phyloP scores from a whole-genome alignment of 1,284 basidiomycete species.

The Cryptococcus jaspeensis region DNA sequence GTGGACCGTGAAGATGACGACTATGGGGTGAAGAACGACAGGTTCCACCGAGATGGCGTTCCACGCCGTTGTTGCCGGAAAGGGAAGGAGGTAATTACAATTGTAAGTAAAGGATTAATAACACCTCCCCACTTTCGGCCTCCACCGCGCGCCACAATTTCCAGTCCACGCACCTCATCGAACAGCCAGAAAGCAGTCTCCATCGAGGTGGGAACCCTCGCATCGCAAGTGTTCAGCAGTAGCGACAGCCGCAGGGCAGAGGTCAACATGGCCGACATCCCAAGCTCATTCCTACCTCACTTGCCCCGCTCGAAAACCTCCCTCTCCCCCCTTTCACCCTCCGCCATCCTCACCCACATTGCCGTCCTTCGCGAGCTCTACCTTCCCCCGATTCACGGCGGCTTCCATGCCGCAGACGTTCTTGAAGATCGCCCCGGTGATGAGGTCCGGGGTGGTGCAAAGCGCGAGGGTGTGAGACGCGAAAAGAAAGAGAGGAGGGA shows the following conservation, averaged over 20 bases:
- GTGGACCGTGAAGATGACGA: background rate
- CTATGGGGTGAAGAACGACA: background rate
- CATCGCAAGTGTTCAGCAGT: background rate
- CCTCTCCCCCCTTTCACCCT: conserved; percentile 29
- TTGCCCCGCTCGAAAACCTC: conserved; percentile 37
- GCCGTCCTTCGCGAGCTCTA: conserved; percentile 38
- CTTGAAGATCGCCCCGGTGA: conserved; percentile 5
- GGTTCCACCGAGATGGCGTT: background rate
- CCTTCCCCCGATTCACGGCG: conserved; percentile 47
- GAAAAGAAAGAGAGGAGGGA: conserved; percentile 7
- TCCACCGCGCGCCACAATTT: conserved; percentile 6
- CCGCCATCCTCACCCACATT: conserved; percentile 37
- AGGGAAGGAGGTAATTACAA: background rate
- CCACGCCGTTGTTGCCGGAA: conserved; percentile 8
- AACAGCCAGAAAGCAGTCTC: background rate
- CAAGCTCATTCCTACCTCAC: conserved; percentile 34
- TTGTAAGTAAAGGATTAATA: conserved; percentile 1
- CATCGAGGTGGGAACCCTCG: too few species aligned
- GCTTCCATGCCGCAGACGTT: conserved; percentile 33
- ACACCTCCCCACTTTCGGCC: background rate
- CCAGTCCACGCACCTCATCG: background rate
- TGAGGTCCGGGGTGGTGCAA: background rate
- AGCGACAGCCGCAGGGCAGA: too few species aligned
- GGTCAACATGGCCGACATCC: conserved; percentile 1
- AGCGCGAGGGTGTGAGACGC: background rate